phyloP scores from a whole-genome alignment of 2,329 filamentous ascomycete species.

The Ceratocystis ficicola region DNA sequence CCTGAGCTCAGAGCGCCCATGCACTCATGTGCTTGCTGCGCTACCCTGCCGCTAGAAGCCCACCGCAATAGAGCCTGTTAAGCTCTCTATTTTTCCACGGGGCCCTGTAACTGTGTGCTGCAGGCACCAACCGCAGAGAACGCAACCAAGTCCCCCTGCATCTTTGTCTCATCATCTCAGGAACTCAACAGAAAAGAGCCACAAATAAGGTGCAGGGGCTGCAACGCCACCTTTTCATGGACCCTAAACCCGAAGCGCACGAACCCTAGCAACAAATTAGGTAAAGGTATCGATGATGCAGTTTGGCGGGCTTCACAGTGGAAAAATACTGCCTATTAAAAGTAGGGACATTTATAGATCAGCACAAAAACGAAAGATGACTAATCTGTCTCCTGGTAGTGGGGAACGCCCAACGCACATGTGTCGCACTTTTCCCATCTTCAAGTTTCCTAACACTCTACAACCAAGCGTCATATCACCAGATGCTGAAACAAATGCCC shows the following conservation, averaged over 20 bases:
- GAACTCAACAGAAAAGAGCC: conserved; percentile 3
- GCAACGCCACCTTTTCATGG: neutral
- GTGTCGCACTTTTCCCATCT: no score
- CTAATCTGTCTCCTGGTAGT: no score
- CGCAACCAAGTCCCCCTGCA: neutral
- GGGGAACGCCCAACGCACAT: no score
- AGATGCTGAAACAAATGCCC: no score
- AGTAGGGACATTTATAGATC: no score
- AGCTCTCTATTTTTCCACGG: neutral
- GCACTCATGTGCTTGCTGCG: neutral
- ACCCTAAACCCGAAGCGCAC: neutral
- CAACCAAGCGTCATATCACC: no score
- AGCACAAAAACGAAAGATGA: no score
- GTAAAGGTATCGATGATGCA: no score
- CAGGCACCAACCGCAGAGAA: neutral
- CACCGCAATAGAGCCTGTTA: neutral
- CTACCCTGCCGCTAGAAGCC: neutral
- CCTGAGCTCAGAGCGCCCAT: neutral
- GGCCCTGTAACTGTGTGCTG: neutral
- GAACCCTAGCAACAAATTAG: neutral
- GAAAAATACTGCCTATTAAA: no score
- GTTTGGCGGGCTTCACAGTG: no score
- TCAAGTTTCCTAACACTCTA: no score
- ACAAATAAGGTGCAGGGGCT: neutral
- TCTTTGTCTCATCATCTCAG: neutral